Evolutionary conservation across 305 asterid genomes (phyloP).

Genomic region (Stenogyne calaminthoides): DNA sequence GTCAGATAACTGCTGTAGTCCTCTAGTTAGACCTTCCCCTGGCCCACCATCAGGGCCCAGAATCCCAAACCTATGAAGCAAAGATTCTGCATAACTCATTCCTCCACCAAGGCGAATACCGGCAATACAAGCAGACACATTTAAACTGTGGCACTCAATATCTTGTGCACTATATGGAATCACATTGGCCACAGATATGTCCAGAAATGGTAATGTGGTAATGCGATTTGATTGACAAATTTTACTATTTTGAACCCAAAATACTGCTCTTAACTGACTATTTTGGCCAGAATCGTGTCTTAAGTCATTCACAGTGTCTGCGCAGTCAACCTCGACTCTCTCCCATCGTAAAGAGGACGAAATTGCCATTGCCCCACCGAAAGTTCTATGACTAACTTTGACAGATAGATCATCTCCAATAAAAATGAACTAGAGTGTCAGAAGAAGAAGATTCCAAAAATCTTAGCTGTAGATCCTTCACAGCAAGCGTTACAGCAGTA

Average conservation of each 20-base stretch:
- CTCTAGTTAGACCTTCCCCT: conserved; percentile 86
- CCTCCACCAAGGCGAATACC: conserved; percentile 99
- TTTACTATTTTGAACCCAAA: conserved; percentile 86
- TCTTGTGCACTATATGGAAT: conserved; percentile 86
- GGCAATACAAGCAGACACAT: conserved; percentile 78
- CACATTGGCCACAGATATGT: conserved; percentile 69
- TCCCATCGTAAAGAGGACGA: conserved; percentile 88
- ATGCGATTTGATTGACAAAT: conserved; percentile 39
- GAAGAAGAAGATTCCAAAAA: conserved; percentile 74
- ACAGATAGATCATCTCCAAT: conserved; percentile 68
- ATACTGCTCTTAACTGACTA: conserved; percentile 67
- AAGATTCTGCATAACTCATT: conserved; percentile 86
- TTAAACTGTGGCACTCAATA: conserved; percentile 82
- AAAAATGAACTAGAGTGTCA: conserved; percentile 70
- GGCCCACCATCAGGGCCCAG: conserved; percentile 99
- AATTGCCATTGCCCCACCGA: conserved; percentile 95
- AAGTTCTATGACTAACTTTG: conserved; percentile 82
- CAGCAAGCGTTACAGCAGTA: conserved; percentile 69
- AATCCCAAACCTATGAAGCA: conserved; percentile 97
- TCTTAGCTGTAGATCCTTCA: conserved; percentile 73
- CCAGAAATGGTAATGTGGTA: conserved; percentile 65
- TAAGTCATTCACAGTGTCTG: conserved; percentile 56
- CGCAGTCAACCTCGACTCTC: conserved; percentile 77
- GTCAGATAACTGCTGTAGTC: conserved; percentile 74
- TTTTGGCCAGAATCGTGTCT: conserved; percentile 27